Conservation (phyloP, 2,329 filamentous ascomycete genomes). For the Arthrobotrys sphaeroides region DNA sequence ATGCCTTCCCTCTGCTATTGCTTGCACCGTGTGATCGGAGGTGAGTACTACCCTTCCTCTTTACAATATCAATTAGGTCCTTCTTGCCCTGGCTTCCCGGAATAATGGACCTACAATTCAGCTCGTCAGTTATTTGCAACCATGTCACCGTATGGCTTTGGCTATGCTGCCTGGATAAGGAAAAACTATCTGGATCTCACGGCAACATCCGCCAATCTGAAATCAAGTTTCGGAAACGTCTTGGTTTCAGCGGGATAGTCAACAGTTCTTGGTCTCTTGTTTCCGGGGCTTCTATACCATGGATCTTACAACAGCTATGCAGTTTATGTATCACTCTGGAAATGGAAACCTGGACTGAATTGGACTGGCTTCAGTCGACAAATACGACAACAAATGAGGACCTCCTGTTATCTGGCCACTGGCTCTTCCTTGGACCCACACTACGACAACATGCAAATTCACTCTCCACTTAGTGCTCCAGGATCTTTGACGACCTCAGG, state of each 20-base stretch:
- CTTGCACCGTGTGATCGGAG: conserved; percentile 50
- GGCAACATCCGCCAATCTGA: too few species aligned
- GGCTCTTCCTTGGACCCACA: not conserved
- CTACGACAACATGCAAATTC: not conserved
- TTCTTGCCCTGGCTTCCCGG: conserved; percentile 20
- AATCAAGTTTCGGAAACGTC: too few species aligned
- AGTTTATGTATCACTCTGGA: not conserved
- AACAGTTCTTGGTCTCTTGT: conserved; percentile 4
- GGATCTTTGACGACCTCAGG: conserved; percentile 1
- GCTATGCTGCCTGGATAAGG: conserved; percentile 11
- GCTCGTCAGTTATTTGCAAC: conserved; percentile 2
- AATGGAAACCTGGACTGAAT: conserved; percentile 16
- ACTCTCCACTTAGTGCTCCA: not conserved
- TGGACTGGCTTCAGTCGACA: conserved; percentile 15
- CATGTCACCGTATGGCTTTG: not conserved
- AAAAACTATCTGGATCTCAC: conserved; percentile 4
- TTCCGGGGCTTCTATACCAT: conserved; percentile 1
- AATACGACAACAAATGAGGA: not conserved
- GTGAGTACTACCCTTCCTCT: conserved; percentile 38
- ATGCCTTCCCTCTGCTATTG: conserved; percentile 49
- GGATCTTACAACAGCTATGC: not conserved
- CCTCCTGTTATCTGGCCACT: conserved; percentile 3
- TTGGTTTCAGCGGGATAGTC: not conserved
- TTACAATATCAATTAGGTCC: conserved; percentile 27
- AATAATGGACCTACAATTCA: conserved; percentile 7